Evolutionary conservation across 805 yeast genomes (phyloP).

Genomic region (Wickerhamiella vanderwaltii): DNA sequence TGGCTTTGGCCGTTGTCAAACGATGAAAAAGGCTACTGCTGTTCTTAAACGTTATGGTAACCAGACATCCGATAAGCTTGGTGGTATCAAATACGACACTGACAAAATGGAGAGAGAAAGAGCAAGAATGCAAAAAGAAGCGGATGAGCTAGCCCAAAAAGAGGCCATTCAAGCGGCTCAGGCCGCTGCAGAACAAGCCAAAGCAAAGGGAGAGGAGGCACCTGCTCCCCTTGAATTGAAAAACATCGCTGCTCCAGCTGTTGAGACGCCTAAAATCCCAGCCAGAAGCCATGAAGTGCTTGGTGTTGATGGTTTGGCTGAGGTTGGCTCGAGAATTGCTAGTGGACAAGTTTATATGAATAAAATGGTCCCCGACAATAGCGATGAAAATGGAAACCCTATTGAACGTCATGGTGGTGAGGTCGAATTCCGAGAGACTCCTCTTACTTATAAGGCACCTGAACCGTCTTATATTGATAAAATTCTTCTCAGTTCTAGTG

Average conservation of each 20-base stretch:
- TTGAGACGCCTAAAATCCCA: conserved; percentile 32
- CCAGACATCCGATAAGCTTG: conserved; percentile 81
- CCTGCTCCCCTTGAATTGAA: too few relatives aligned
- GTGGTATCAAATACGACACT: conserved; percentile 74
- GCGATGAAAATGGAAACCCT: conserved; percentile 49
- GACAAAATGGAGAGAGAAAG: conserved; percentile 42
- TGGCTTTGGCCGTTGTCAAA: conserved; percentile 97
- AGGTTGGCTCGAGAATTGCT: conserved; percentile 81
- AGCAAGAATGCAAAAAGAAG: not conserved
- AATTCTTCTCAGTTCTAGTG: conserved; percentile 93
- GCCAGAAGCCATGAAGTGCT: conserved; percentile 75
- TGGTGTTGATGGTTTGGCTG: conserved; percentile 94
- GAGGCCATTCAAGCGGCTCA: not conserved
- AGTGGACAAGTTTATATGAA: conserved; percentile 91
- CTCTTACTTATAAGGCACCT: conserved; percentile 85
- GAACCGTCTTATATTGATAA: conserved; percentile 93
- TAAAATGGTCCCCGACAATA: conserved; percentile 74
- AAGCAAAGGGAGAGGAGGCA: too few relatives aligned
- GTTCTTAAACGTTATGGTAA: conserved; percentile 84
- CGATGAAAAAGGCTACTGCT: conserved; percentile 80
- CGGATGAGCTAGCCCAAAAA: not conserved
- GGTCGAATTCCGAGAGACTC: conserved; percentile 75
- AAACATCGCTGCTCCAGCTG: too few relatives aligned
- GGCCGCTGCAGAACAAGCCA: too few relatives aligned
- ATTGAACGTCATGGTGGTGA: conserved; percentile 29